Evolutionary conservation across 2,329 filamentous ascomycete species (phyloP).

Genomic region (Cercospora brassicicola): DNA sequence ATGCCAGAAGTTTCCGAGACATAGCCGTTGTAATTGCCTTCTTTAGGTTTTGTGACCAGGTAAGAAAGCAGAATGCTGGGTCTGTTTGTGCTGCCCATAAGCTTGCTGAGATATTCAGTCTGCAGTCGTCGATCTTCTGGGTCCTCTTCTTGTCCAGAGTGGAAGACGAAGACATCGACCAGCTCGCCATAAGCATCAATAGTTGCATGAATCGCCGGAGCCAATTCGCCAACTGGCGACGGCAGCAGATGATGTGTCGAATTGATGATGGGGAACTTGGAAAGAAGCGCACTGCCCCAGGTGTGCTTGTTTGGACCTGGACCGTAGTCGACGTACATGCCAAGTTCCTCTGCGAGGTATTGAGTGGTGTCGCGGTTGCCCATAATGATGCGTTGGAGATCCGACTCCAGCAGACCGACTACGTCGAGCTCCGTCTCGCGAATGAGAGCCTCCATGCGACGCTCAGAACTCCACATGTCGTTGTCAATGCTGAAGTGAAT

Average conservation of each 20-base stretch:
- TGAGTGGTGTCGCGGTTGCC: slow-evolving; percentile 96
- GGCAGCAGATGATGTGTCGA: slow-evolving; percentile 94
- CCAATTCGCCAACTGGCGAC: slow-evolving; percentile 89
- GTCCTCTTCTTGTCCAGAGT: slow-evolving; percentile 97
- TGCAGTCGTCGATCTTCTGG: slow-evolving; percentile 86
- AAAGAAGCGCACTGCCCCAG: slow-evolving; percentile 89
- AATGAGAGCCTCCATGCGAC: slow-evolving; percentile 71
- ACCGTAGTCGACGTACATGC: slow-evolving; percentile 98
- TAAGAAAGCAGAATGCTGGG: slow-evolving; percentile 87
- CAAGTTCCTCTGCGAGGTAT: slow-evolving; percentile 89
- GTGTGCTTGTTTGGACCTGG: slow-evolving; percentile 99
- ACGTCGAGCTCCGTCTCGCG: slow-evolving; percentile 95
- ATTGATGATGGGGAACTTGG: slow-evolving; percentile 96
- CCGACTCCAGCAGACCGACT: slow-evolving; percentile 88
- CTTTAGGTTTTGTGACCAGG: slow-evolving; percentile 81
- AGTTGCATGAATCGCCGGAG: slow-evolving; percentile 95
- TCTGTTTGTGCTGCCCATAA: slow-evolving; percentile 80
- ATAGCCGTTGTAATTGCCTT: slow-evolving; percentile 97
- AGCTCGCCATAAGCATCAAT: slow-evolving; percentile 86
- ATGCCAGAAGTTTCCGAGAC: slow-evolving; percentile 84
- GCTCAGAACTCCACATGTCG: slow-evolving; percentile 97
- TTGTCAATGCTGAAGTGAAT: slow-evolving; percentile 98
- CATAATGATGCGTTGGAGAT: slow-evolving; percentile 98
- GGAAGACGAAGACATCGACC: slow-evolving; percentile 95
- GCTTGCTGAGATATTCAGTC: slow-evolving; percentile 76